Percentiles rank a stretch among this genome's conserved stretches.
Conservation (phyloP, 2,329 filamentous ascomycete genomes). For the Coniochaeta ligniaria region DNA sequence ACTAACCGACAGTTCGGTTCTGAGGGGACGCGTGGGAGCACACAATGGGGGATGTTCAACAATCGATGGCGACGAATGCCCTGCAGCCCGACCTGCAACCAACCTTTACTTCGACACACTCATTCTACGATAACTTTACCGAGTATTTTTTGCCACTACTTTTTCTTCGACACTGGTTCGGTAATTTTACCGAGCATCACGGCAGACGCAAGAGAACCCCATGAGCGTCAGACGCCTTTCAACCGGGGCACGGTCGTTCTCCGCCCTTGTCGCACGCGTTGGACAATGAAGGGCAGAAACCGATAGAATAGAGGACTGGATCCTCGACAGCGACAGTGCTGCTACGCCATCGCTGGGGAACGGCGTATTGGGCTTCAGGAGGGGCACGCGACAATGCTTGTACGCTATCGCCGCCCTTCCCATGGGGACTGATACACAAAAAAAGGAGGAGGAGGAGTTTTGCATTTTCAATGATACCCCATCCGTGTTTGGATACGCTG, state of each 20-base stretch:
- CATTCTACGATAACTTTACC: slow-evolving; percentile 7
- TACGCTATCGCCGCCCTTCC: slow-evolving; percentile 26
- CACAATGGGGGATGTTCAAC: slow-evolving; percentile 9
- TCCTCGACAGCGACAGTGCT: slow-evolving; percentile 28
- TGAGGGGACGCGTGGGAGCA: not conserved
- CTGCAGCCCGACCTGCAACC: slow-evolving; percentile 30
- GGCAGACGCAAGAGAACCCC: not conserved
- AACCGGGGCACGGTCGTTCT: slow-evolving; percentile 15
- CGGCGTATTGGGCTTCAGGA: slow-evolving; percentile 14
- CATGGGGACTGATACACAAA: not conserved
- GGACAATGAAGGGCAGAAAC: slow-evolving; percentile 4
- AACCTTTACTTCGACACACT: slow-evolving; percentile 9
- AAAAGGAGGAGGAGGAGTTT: slow-evolving; percentile 8
- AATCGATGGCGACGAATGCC: slow-evolving; percentile 20
- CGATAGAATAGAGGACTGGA: slow-evolving; percentile 3
- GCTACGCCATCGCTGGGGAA: slow-evolving; percentile 27
- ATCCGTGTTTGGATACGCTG: slow-evolving; percentile 47
- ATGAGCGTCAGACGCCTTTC: slow-evolving; percentile 16
- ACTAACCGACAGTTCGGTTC: slow-evolving; percentile 3
- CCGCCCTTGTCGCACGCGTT: not conserved
- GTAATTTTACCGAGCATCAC: slow-evolving; percentile 3
- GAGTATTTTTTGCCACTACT: not conserved
- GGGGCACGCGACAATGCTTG: slow-evolving; percentile 27
- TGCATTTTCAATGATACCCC: slow-evolving; percentile 41
- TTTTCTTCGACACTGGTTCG: not conserved